These are phyloP conservation scores for Phaeotremella skinneri DNA, from an alignment of 768 basidiomycete genomes.

Conservation along the genomic window DNA sequence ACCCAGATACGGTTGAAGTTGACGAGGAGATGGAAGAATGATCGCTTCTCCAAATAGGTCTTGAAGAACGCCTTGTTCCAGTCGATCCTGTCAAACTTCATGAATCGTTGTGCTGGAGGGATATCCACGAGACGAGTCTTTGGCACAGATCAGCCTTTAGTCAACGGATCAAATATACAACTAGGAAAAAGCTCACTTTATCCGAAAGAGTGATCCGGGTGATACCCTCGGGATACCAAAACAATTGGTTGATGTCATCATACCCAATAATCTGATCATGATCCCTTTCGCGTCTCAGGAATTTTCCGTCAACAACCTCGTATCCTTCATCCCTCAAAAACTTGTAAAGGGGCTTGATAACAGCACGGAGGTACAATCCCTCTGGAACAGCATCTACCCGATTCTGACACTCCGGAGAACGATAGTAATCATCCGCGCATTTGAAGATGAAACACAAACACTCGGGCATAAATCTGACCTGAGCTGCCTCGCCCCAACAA, in stretches of 20 bases:
- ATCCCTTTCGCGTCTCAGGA: conserved; percentile 86
- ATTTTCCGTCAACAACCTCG: conserved; percentile 91
- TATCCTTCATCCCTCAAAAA: conserved; percentile 98
- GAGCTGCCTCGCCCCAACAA: conserved; percentile 97
- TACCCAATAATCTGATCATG: conserved; percentile 95
- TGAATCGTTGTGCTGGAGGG: conserved; percentile 85
- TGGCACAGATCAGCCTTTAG: conserved; percentile 14
- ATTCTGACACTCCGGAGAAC: conserved; percentile 95
- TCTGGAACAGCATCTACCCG: conserved; percentile 88
- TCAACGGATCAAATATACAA: too few relatives aligned
- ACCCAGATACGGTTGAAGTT: conserved; percentile 99
- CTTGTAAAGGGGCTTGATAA: conserved; percentile 89
- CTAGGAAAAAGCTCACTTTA: conserved; percentile 73
- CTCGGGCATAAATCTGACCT: conserved; percentile 94
- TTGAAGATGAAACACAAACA: conserved; percentile 99
- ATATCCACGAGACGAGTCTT: conserved; percentile 89
- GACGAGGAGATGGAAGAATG: conserved; percentile 92
- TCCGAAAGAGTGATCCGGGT: conserved; percentile 82
- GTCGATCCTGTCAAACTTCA: conserved; percentile 94
- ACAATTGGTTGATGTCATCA: conserved; percentile 97
- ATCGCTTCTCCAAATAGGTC: conserved; percentile 96
- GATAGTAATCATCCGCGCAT: conserved; percentile 99
- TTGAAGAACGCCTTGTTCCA: conserved; percentile 98
- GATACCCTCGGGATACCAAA: conserved; percentile 99
- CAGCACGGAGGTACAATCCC: conserved; percentile 85